These are phyloP conservation scores for Thinopyrum elongatum DNA, from an alignment of 176 grass and related monocot genomes.

Conservation along the genomic window DNA sequence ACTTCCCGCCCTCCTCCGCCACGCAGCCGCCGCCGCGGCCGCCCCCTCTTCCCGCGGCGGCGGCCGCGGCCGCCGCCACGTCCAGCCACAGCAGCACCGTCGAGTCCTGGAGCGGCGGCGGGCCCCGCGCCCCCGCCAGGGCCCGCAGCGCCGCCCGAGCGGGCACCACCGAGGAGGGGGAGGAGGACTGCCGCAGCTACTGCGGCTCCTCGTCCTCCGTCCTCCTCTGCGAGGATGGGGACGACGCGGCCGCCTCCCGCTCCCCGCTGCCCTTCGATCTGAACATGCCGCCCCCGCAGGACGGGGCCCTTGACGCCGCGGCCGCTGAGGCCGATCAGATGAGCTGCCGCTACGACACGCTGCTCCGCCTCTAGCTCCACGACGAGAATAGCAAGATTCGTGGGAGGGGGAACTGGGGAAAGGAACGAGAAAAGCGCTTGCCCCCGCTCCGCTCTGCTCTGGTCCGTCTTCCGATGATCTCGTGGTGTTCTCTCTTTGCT, in stretches of 20 bases:
- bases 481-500: constrained; percentile 46
- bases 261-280: constrained; percentile 71
- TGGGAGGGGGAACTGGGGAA: not conserved
- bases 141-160: constrained; percentile 24
- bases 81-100: constrained; percentile 92
- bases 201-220: constrained; percentile 80
- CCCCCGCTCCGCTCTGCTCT: constrained; percentile 1
- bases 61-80: constrained; percentile 24
- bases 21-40: not conserved
- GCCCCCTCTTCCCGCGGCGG: not conserved
- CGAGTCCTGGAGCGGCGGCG: constrained; percentile 67
- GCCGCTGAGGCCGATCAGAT: constrained; percentile 49
- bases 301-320: constrained; percentile 7
- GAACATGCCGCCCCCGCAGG: constrained; percentile 65
- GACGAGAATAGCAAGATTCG: constrained; percentile 17
- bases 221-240: constrained; percentile 51
- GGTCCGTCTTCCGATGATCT: constrained; percentile 32
- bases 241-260: constrained; percentile 39
- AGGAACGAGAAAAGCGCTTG: constrained; percentile 5
- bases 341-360: constrained; percentile 51
- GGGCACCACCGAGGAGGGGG: not conserved
- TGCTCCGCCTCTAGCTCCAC: constrained; percentile 47
- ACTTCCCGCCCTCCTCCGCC: constrained; percentile 40
- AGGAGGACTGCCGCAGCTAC: constrained; percentile 62
- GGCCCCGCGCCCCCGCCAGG: constrained; percentile 7